Conservation (phyloP, 2,329 filamentous ascomycete species). For the Alternaria gaisen region DNA sequence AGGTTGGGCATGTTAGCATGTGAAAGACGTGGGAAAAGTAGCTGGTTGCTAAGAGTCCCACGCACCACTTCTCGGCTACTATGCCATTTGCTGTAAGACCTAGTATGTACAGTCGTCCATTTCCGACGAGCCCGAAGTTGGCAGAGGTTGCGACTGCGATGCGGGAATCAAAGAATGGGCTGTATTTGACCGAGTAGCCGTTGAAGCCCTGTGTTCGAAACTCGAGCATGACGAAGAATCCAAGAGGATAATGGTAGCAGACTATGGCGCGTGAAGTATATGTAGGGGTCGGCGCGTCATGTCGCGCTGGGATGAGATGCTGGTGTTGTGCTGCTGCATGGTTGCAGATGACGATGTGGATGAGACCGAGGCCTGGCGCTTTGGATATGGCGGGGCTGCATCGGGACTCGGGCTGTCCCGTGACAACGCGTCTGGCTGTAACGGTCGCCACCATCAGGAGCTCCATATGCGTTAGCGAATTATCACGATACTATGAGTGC, state of each 20-base stretch:
- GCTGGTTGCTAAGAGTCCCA: background rate
- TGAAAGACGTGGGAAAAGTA: slow-evolving; percentile 8
- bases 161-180: slow-evolving; percentile 94
- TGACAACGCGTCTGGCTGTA: slow-evolving; percentile 21
- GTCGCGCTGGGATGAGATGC: slow-evolving; percentile 21
- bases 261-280: slow-evolving; percentile 25
- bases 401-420: slow-evolving; percentile 31
- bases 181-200: slow-evolving; percentile 97
- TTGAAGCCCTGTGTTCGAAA: slow-evolving; percentile 94
- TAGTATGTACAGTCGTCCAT: slow-evolving; percentile 87
- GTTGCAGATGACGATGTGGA: slow-evolving; percentile 27
- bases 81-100: slow-evolving; percentile 85
- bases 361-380: slow-evolving; percentile 31
- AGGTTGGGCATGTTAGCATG: slow-evolving; percentile 12
- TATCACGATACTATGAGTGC: background rate
- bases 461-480: background rate
- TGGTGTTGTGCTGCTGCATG: slow-evolving; percentile 28
- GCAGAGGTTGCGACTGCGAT: slow-evolving; percentile 89
- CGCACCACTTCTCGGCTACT: slow-evolving; percentile 80
- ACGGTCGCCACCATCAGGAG: background rate
- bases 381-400: slow-evolving; percentile 27
- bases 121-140: slow-evolving; percentile 97
- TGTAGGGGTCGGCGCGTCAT: slow-evolving; percentile 24
- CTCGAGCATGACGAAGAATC: slow-evolving; percentile 75
- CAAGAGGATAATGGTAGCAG: background rate